Conservation (phyloP, 495 filamentous ascomycete genomes). For the Recurvomyces mirabilis region DNA sequence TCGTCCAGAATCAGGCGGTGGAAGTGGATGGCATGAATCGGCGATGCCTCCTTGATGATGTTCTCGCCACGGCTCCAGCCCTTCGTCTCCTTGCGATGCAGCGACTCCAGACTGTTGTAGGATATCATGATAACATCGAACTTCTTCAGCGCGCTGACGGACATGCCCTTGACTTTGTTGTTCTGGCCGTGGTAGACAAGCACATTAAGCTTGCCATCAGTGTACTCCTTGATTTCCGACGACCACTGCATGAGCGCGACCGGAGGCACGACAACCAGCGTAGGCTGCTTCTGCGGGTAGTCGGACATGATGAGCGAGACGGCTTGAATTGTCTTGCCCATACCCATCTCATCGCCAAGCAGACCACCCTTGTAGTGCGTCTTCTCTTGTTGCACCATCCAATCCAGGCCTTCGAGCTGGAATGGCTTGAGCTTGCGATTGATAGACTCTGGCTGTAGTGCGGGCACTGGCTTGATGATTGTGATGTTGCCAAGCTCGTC, state of each 20-base stretch:
- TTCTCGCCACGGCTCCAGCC: conserved; percentile 71
- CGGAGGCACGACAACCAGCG: conserved; percentile 83
- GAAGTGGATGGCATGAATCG: conserved; percentile 75
- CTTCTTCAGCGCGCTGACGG: conserved; percentile 58
- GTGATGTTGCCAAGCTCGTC: conserved; percentile 55
- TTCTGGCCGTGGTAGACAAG: conserved; percentile 84
- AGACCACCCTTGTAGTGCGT: conserved; percentile 77
- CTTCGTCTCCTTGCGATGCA: conserved; percentile 84
- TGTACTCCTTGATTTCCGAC: conserved; percentile 84
- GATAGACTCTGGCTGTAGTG: conserved; percentile 67
- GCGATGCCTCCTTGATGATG: conserved; percentile 68
- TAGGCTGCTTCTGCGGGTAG: conserved; percentile 68
- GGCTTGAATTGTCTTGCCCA: conserved; percentile 97
- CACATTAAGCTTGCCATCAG: conserved; percentile 76
- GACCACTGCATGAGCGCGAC: conserved; percentile 97
- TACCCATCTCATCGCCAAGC: conserved; percentile 92
- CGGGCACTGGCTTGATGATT: conserved; percentile 50
- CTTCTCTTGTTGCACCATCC: conserved; percentile 85
- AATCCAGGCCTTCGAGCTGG: conserved; percentile 83
- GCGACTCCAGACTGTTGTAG: conserved; percentile 79
- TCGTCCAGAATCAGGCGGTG: conserved; percentile 92
- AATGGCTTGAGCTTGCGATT: conserved; percentile 76
- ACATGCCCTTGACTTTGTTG: conserved; percentile 62
- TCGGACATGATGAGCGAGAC: conserved; percentile 97
- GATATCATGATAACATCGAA: conserved; percentile 95